A percentile compares a stretch with the other conserved stretches of the same genome.
phyloP scores from a whole-genome alignment of 1,139 yeast genomes.

The Lodderomyces orthopsilosis region DNA sequence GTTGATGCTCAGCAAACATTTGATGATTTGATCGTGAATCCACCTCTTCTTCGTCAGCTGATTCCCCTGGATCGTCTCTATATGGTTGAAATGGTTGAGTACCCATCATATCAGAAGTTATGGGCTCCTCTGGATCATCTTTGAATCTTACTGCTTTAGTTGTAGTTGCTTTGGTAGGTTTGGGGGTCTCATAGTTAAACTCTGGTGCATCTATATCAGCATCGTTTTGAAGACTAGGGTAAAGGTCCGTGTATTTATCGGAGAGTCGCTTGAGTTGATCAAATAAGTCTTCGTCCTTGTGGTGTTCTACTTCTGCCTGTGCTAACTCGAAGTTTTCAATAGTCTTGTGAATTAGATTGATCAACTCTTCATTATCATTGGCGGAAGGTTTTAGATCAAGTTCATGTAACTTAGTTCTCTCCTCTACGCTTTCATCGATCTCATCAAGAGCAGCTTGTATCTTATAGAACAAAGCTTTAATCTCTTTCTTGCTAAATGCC shows the following conservation, averaged over 20 bases:
- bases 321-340: conserved; percentile 27
- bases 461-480: conserved; percentile 17
- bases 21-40: conserved; percentile 31
- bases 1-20: conserved; percentile 67
- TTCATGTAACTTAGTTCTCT: conserved; percentile 44
- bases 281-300: conserved; percentile 9
- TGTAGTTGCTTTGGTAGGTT: conserved; percentile 6
- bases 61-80: conserved; percentile 32
- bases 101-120: conserved; percentile 22
- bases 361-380: conserved; percentile 54
- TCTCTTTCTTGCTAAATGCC: conserved; percentile 13
- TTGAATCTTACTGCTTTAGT: conserved; percentile 54
- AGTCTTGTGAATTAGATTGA: conserved; percentile 38
- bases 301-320: conserved; percentile 26
- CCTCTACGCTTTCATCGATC: conserved; percentile 45
- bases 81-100: conserved; percentile 38
- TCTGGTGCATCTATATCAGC: conserved; percentile 34
- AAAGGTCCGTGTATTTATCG: conserved; percentile 20
- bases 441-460: conserved; percentile 26
- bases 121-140: conserved; percentile 32
- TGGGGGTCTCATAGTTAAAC: conserved; percentile 24
- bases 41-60: conserved; percentile 4
- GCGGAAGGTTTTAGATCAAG: conserved; percentile 50
- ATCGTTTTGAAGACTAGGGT: conserved; percentile 26
- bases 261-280: conserved; percentile 19